Base-by-base conservation (phyloP, 2,329 filamentous ascomycete species). In the Scolecobasidium constrictum region DNA sequence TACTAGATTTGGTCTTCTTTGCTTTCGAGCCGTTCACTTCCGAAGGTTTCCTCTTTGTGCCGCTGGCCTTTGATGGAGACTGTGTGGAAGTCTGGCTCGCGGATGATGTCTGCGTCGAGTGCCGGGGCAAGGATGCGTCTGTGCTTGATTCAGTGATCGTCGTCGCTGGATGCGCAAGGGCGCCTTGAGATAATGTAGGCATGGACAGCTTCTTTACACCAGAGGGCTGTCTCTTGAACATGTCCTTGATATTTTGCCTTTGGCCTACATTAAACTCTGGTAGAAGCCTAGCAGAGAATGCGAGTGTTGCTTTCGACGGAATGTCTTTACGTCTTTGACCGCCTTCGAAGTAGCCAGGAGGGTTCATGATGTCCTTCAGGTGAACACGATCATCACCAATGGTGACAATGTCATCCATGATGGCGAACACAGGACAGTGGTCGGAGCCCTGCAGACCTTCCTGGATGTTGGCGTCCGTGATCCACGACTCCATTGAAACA, bases 391-490 rank as follows among this genome's bases (percentile, higher is more conserved):
- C 53, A 1, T 66, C 72, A 12, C 69, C 60, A 4, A 73, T 50
- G 0, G 55, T 53, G 2, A 94, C 74, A 2, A 55, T 66, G 26
- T 88, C 77, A 15, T 79, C 77, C 18, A 93, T 68, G 3, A 74
- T 71, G 1, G 81, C 86, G 58, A 83, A 96, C 1, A 96, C 90
- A 0, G 92, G 92, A 53, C 92, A 98, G 60, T 98, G 92, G 56
- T 98, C 92, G 2, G 90, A 96, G 0, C 92, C 92, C 73, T 74
- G 26, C n/a, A 36, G 66, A 0, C 88, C 88, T 61, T 94, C 86
- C 58, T 96, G 92, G 22, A 96, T 96, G 53, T 95, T 80, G 5
- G 86, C 77, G 35, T 80, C 76, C 19, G 66, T 68, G 53, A 94
- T 83, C 86, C 88, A 95, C 40, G 74, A 66, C 53, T 80, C 83